Base-by-base conservation (phyloP, 805 yeast species). In the Cyberlindnera galapagoensis region DNA sequence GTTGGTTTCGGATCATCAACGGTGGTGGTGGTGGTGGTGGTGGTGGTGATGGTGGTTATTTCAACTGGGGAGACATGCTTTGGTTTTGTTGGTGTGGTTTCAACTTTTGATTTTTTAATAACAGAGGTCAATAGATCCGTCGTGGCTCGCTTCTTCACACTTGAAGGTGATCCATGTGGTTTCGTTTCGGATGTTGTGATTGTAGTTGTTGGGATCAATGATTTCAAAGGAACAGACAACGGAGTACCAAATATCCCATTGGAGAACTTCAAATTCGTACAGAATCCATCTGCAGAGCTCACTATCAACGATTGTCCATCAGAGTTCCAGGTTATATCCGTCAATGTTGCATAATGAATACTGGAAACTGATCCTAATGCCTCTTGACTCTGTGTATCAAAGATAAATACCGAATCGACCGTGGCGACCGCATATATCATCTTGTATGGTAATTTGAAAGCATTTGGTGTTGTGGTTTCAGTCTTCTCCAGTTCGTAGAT, bases 371-470 rank as follows among this genome's bases (percentile, higher is more conserved):
- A 60, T 5, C 88, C 92, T 15, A 92, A 48, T 3, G 97, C 94
- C 35, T 67, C 56, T 17, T 65, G 47, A 20, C 67, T 65, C 40
- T 78, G 82, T 0, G 97, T 90, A 44, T 86, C 94, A 57, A 84
- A 92, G 2, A 92, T 60, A 7, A 80, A 49, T 9, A 92, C 80
- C 10, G 88, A 71, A 52, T 85, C 95, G 36, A 84, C 87, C 0
- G 97, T 88, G 0, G 96, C 97, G 13, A 92, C 81, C 0, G 97
- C 97, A 60, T 82, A 88, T 1, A 90, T 60, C 75, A 92, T 71
- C 40, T 86, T 72, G 50, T 92, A 87, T 1, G 85, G 81, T 27
- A 88, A 56, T 5, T 63, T 57, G 39, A 85, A 69, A 10, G 67
- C 68, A 2, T 63, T 30, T 15, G 33, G 15, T 29, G 32, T 24